Conservation (phyloP, 257 asterid genomes). For the Buddleja alternifolia region DNA sequence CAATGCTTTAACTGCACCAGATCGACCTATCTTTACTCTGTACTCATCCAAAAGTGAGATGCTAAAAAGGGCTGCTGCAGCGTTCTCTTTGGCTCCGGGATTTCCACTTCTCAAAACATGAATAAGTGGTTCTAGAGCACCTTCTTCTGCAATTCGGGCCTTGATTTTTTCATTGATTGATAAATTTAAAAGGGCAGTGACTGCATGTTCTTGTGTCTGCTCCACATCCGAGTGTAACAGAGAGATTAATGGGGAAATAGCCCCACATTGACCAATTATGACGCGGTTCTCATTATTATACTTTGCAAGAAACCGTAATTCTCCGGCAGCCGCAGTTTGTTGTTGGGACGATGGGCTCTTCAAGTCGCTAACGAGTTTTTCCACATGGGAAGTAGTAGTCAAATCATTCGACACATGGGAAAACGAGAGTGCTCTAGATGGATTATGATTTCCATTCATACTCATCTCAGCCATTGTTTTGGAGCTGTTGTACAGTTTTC, state of each 20-base stretch:
- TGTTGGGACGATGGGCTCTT: constrained; percentile 53
- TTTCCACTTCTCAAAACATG: constrained; percentile 80
- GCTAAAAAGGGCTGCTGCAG: constrained; percentile 95
- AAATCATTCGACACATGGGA: constrained; percentile 49
- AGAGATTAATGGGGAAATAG: constrained; percentile 68
- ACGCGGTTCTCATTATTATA: constrained; percentile 74
- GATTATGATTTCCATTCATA: constrained; percentile 47
- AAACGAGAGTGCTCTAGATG: constrained; percentile 49
- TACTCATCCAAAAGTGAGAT: constrained; percentile 83
- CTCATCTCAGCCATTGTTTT: constrained; percentile 46
- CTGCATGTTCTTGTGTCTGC: constrained; percentile 83
- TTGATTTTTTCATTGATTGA: constrained; percentile 72
- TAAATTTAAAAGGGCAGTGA: constrained; percentile 84
- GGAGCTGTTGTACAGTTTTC: constrained; percentile 50
- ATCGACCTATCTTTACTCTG: constrained; percentile 78
- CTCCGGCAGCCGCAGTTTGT: constrained; percentile 79
- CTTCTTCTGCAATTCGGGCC: constrained; percentile 69
- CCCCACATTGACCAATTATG: constrained; percentile 79
- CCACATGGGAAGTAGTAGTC: constrained; percentile 65
- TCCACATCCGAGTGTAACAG: constrained; percentile 62
- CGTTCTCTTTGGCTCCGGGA: constrained; percentile 76
- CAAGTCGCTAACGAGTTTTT: constrained; percentile 60
- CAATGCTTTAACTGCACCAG: constrained; percentile 81
- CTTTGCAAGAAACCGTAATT: constrained; percentile 79
- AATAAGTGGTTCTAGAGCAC: constrained; percentile 84